Evolutionary conservation across 1,139 yeast species (phyloP).

Genomic region (Candida sp.): DNA sequence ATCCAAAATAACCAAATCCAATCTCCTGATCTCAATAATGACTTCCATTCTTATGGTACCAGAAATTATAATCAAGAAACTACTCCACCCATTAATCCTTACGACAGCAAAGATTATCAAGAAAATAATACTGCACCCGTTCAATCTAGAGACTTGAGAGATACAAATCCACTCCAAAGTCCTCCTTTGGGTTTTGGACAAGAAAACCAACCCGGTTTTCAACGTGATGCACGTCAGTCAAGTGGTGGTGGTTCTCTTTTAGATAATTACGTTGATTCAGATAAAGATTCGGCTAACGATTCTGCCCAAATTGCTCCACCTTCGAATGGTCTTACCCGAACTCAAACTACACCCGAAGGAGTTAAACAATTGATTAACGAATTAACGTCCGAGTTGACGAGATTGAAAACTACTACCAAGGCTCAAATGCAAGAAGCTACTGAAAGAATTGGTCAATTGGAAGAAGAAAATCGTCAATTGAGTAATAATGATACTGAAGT

Average conservation of each 20-base stretch:
- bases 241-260: neutral
- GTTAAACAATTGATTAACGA: slow-evolving; percentile 36
- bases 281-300: neutral
- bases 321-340: slow-evolving; percentile 3
- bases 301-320: slow-evolving; percentile 1
- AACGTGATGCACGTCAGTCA: neutral
- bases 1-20: neutral
- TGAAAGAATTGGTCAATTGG: slow-evolving; percentile 45
- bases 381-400: slow-evolving; percentile 45
- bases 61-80: neutral
- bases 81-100: neutral
- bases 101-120: neutral
- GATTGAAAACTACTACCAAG: slow-evolving; percentile 44
- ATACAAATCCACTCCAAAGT: neutral
- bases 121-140: neutral
- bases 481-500: slow-evolving; percentile 13
- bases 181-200: neutral
- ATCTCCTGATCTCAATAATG: neutral
- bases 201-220: neutral
- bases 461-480: slow-evolving; percentile 36
- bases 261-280: neutral
- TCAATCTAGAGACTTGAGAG: neutral
- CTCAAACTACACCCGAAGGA: slow-evolving; percentile 6
- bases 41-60: neutral
- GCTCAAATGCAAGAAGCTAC: slow-evolving; percentile 54